phyloP scores from a whole-genome alignment of 768 basidiomycete genomes.

The Porphyrellus cyaneotinctus region DNA sequence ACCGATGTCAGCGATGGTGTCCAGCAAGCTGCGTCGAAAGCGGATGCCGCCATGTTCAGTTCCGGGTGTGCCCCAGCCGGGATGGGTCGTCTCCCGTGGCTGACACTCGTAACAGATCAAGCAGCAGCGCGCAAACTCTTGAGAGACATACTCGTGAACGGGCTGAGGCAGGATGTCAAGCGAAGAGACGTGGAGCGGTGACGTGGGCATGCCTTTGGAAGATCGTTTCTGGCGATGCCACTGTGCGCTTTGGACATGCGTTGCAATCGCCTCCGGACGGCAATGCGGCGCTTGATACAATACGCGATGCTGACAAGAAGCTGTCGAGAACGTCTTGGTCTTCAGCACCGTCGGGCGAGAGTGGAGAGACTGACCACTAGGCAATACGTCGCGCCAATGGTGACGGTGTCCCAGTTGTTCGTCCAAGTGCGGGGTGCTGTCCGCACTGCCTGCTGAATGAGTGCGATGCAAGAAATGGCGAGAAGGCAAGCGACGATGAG shows the following conservation, averaged over 20 bases:
- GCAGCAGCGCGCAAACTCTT: conserved; percentile 74
- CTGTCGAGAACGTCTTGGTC: conserved; percentile 31
- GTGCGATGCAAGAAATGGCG: conserved; percentile 58
- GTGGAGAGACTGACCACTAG: conserved; percentile 51
- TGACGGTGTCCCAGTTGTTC: conserved; percentile 63
- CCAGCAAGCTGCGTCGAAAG: conserved; percentile 66
- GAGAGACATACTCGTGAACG: conserved; percentile 63
- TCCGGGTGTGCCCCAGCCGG: conserved; percentile 74
- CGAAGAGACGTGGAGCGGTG: not conserved
- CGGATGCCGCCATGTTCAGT: conserved; percentile 56
- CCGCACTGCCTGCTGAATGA: conserved; percentile 71
- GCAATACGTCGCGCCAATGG: conserved; percentile 68
- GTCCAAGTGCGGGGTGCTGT: conserved; percentile 55
- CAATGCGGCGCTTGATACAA: conserved; percentile 65
- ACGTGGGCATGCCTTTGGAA: conserved; percentile 49
- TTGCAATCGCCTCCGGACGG: conserved; percentile 59
- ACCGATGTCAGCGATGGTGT: conserved; percentile 71
- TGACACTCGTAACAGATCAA: conserved; percentile 67
- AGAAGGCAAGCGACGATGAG: conserved; percentile 49
- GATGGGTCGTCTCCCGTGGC: conserved; percentile 60
- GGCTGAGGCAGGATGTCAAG: conserved; percentile 35
- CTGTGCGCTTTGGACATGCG: conserved; percentile 61
- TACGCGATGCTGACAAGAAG: conserved; percentile 54
- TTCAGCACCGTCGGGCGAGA: not conserved
- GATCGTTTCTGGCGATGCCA: conserved; percentile 49